phyloP scores from a whole-genome alignment of 2,329 filamentous ascomycete species.

The Paracorniculantispora psalliotae region DNA sequence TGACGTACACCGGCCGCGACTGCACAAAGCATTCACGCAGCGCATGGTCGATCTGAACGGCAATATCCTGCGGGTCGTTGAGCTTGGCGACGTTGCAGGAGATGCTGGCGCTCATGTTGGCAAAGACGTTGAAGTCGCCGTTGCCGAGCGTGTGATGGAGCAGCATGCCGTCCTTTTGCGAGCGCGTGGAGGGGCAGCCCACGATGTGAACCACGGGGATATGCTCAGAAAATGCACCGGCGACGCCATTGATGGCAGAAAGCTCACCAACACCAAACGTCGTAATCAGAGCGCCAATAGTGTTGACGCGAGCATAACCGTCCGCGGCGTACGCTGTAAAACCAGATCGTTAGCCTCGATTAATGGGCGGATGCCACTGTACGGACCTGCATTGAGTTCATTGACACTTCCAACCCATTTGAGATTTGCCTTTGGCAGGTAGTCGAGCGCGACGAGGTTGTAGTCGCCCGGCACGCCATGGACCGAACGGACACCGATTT shows the following conservation, averaged over 20 bases:
- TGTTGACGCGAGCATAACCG: slow-evolving; percentile 69
- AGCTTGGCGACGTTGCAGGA: slow-evolving; percentile 68
- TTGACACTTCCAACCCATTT: slow-evolving; percentile 67
- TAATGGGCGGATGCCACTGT: neutral
- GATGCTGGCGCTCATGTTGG: slow-evolving; percentile 69
- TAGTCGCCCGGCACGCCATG: slow-evolving; percentile 71
- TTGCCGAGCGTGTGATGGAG: slow-evolving; percentile 69
- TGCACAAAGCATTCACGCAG: slow-evolving; percentile 69
- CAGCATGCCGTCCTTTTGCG: slow-evolving; percentile 44
- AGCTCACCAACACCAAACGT: slow-evolving; percentile 72
- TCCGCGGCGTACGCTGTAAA: slow-evolving; percentile 67
- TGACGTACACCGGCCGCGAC: slow-evolving; percentile 78
- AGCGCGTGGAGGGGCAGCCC: slow-evolving; percentile 44
- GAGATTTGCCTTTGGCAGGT: slow-evolving; percentile 52
- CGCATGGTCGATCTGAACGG: slow-evolving; percentile 71
- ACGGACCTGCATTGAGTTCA: slow-evolving; percentile 63
- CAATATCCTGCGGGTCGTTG: slow-evolving; percentile 63
- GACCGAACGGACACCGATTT: slow-evolving; percentile 60
- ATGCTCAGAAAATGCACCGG: slow-evolving; percentile 68
- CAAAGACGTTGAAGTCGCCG: slow-evolving; percentile 78
- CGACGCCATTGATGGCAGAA: slow-evolving; percentile 69
- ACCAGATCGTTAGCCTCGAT: slow-evolving; percentile 15
- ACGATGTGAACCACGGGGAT: slow-evolving; percentile 69
- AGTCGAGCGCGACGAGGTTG: slow-evolving; percentile 65
- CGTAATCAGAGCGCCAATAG: slow-evolving; percentile 65